Conservation (phyloP, 345 rosid genomes). For the Corchorus olitorius region DNA sequence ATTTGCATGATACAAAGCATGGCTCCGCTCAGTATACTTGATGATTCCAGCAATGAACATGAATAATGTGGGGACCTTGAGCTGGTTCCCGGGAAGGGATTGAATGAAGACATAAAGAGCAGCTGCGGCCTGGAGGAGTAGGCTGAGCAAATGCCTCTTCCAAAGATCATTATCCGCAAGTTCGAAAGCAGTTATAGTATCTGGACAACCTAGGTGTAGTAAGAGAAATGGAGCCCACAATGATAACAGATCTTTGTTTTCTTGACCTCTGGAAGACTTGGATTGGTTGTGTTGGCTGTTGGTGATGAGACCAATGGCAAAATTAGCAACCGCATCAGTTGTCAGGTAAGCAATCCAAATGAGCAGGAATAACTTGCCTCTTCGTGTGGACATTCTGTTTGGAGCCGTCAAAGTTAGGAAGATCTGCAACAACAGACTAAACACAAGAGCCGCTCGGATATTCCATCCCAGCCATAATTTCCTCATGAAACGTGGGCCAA, state of each 20-base stretch:
- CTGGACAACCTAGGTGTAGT: constrained; percentile 66
- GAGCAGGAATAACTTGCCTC: background rate
- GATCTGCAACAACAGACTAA: constrained; percentile 30
- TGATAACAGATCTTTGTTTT: constrained; percentile 40
- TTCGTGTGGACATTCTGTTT: constrained; percentile 13
- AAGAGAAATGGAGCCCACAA: constrained; percentile 75
- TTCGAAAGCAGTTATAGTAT: constrained; percentile 62
- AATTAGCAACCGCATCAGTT: constrained; percentile 23
- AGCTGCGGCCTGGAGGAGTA: constrained; percentile 38
- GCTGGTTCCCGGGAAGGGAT: constrained; percentile 30
- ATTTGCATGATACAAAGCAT: constrained; percentile 51
- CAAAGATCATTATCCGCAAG: constrained; percentile 68
- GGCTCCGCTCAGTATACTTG: constrained; percentile 60
- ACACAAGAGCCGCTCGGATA: constrained; percentile 22
- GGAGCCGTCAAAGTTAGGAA: constrained; percentile 23
- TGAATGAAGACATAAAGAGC: constrained; percentile 46
- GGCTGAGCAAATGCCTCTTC: constrained; percentile 49
- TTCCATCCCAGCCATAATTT: constrained; percentile 24
- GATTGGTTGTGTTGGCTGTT: constrained; percentile 12
- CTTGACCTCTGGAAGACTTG: too few relatives aligned
- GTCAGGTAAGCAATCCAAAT: constrained; percentile 33
- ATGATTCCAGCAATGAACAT: constrained; percentile 47
- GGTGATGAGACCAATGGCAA: constrained; percentile 27
- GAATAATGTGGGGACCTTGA: constrained; percentile 36
- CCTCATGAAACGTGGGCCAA: too few relatives aligned